Evolutionary conservation across 1,284 basidiomycete species (phyloP), one percentile per base, ranked within the genome.

Genomic region (Quambalaria eucalypti): DNA sequence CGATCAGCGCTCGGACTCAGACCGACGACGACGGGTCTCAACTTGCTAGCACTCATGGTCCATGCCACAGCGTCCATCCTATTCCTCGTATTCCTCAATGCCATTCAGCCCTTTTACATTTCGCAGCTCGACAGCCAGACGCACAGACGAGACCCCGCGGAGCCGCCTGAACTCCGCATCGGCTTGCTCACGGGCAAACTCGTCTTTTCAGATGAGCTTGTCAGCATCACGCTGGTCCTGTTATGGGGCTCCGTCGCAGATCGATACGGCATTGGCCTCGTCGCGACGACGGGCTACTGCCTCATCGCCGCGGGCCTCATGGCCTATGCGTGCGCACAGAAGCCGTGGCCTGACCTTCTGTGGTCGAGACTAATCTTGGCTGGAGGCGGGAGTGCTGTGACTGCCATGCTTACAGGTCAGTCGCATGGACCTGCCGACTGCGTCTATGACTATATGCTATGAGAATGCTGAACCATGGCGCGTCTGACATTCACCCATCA

Each of bases 31-130:
- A n/a, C 36, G 36, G 36, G 16, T 14, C 36, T 39, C 36, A 39
- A 21, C 36, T 21, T 39, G 16, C 21, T 14, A n/a, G 36, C 36
- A 39, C 66, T 68, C 28, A 51, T 68, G 10, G 31, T 66, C 9
- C 65, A 68, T 48, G 61, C 60, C 21, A 55, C 61, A 6, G 54
- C 56, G 10, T 68, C 65, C 0, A 66, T 68, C 54, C 57, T 68
- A 28, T 68, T 68, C 19, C 39, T 68, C 30, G 66, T 68, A 50
- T 68, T 66, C 16, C 57, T 68, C 47, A 68, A 68, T 40, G 53
- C 62, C 0, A 56, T 55, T 3, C 66, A 68, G 51, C 64, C 66
- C 1, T 68, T 68, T 23, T n/a, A 66, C 14, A 62, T 68, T n/a
- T 56, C 66, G 48, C 66, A 66, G 49, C 55, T 68, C 33, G 19